Evolutionary conservation across 164 flowering plant genomes (phyloP).

Genomic region (Santalum album): DNA sequence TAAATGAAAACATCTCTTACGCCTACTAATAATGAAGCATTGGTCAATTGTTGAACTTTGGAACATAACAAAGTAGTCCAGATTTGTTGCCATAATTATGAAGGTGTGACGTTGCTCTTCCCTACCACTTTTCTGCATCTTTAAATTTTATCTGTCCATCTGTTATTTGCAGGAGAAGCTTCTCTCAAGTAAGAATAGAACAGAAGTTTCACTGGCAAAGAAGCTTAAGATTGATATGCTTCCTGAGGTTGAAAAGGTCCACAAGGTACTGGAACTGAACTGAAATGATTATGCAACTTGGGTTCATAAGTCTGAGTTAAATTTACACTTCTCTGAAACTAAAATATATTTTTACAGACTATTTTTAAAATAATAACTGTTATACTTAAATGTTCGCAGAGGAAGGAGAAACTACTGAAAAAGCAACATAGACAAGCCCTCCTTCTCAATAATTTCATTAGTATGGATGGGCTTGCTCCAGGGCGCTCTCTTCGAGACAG

Average conservation of each 20-base stretch:
- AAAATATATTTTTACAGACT: neutral
- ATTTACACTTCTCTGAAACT: neutral
- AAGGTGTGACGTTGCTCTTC: too few relatives aligned
- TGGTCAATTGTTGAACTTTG: too few relatives aligned
- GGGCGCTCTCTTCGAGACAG: conserved; percentile 98
- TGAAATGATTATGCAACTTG: neutral
- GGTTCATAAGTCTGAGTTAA: neutral
- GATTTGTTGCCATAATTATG: too few relatives aligned
- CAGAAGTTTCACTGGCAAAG: conserved; percentile 83
- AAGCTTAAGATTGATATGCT: conserved; percentile 85
- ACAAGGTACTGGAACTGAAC: conserved; percentile 49
- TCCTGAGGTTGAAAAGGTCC: conserved; percentile 91
- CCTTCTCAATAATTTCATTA: conserved; percentile 70
- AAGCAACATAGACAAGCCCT: conserved; percentile 96
- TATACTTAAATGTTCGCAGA: conserved; percentile 30
- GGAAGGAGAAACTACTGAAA: conserved; percentile 81
- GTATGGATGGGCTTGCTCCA: conserved; percentile 66
- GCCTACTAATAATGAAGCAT: too few relatives aligned
- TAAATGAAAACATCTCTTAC: too few relatives aligned
- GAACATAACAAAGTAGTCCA: too few relatives aligned
- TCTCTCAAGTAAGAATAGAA: conserved; percentile 77
- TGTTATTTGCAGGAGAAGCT: conserved; percentile 69
- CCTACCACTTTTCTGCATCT: too few relatives aligned
- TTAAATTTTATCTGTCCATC: conserved; percentile 2
- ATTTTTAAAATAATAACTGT: neutral